These are phyloP conservation scores for Botrytis cinerea DNA, from an alignment of 2,329 filamentous ascomycete species.

Conservation along the genomic window DNA sequence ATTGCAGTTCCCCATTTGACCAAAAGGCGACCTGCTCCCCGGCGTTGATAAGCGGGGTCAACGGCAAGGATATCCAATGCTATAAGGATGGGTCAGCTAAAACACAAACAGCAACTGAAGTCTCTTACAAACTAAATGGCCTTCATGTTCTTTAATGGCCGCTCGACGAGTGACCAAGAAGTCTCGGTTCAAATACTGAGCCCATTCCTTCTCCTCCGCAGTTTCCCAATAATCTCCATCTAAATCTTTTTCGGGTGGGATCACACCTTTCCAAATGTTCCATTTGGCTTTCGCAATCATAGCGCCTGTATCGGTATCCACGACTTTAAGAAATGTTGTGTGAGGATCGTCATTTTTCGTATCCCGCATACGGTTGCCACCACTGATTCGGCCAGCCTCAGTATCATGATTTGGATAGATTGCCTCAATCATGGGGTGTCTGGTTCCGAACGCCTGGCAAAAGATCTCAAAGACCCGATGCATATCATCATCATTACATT, in stretches of 20 bases:
- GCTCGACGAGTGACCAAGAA: constrained; percentile 9
- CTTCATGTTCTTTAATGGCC: constrained; percentile 5
- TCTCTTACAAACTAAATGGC: constrained; percentile 21
- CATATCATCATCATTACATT: constrained; percentile 21
- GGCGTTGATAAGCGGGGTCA: constrained; percentile 15
- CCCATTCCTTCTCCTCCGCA: constrained; percentile 19
- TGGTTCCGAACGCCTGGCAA: constrained; percentile 11
- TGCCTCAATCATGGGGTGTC: constrained; percentile 14
- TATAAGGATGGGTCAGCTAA: constrained; percentile 7
- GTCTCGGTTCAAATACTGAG: constrained; percentile 10
- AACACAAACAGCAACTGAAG: not conserved
- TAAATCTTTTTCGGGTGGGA: constrained; percentile 9
- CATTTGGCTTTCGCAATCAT: constrained; percentile 17
- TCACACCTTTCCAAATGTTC: constrained; percentile 21
- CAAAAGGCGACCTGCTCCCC: constrained; percentile 11
- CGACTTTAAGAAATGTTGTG: constrained; percentile 9
- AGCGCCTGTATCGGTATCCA: constrained; percentile 8
- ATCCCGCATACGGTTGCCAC: constrained; percentile 12
- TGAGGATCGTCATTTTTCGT: constrained; percentile 2
- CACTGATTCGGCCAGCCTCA: not conserved
- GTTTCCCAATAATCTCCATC: constrained; percentile 20
- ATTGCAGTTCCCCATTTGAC: constrained; percentile 20
- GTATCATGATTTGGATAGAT: constrained; percentile 15
- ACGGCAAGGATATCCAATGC: constrained; percentile 21
- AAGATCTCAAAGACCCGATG: constrained; percentile 17